Conservation (phyloP, 1,284 basidiomycete genomes). For the Trichosporon coremiiforme region DNA sequence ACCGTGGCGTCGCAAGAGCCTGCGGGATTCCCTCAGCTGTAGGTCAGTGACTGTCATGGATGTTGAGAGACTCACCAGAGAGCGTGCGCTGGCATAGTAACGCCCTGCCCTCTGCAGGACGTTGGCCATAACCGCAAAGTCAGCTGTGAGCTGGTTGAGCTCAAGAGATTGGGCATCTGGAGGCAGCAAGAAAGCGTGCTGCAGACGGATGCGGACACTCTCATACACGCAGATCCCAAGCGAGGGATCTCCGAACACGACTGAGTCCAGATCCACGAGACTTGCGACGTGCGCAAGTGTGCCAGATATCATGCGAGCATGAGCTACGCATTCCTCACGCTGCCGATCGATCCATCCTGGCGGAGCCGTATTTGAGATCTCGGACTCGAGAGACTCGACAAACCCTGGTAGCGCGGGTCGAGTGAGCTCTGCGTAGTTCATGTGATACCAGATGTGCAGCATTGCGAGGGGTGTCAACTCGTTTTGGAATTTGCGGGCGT, state of each 20-base stretch:
- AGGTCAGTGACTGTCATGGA: no score
- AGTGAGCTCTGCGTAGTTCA: slow-evolving; percentile 29
- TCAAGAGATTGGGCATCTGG: slow-evolving; percentile 23
- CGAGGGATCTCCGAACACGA: slow-evolving; percentile 29
- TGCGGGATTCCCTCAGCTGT: slow-evolving; percentile 31
- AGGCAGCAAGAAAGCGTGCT: slow-evolving; percentile 30
- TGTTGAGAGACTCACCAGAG: no score
- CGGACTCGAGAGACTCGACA: slow-evolving; percentile 23
- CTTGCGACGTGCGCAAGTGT: slow-evolving; percentile 25
- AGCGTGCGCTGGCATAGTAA: background rate
- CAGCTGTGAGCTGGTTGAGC: slow-evolving; percentile 27
- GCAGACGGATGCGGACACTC: slow-evolving; percentile 29
- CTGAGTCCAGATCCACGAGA: slow-evolving; percentile 29
- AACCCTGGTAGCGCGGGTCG: slow-evolving; percentile 35
- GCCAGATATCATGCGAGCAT: slow-evolving; percentile 26
- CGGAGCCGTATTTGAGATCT: slow-evolving; percentile 22
- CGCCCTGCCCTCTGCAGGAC: slow-evolving; percentile 23
- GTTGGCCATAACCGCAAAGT: slow-evolving; percentile 25
- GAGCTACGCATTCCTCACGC: slow-evolving; percentile 25
- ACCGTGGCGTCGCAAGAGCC: slow-evolving; percentile 31
- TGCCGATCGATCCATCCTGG: slow-evolving; percentile 28
- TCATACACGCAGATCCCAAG: slow-evolving; percentile 36
- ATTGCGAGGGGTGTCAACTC: slow-evolving; percentile 33
- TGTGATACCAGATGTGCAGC: slow-evolving; percentile 37
- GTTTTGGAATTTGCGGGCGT: slow-evolving; percentile 31